Evolutionary conservation across 2,329 filamentous ascomycete species (phyloP), one percentile per base, ranked within the genome.

Genomic region (Dactylellina cionopaga): DNA sequence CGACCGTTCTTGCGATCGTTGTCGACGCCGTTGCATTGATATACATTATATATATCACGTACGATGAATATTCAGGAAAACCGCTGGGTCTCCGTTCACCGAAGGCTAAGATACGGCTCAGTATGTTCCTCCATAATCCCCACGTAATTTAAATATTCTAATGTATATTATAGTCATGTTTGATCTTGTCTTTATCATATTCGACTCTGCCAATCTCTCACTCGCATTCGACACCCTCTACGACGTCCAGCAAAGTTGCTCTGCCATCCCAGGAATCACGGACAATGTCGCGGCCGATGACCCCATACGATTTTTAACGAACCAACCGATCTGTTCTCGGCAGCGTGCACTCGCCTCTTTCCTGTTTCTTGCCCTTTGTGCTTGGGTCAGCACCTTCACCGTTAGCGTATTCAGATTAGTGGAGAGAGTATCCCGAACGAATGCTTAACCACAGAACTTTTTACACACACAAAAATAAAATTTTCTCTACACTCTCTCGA

Each of bases 171-270:
- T 63, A 77, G 91, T 98, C 71, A 87, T 99, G 60, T 86, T 96
- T 65, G 95, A 99, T 81, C 85, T 99, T 2, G 89, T 97, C 78
- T 99, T 99, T 80, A 96, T 99, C 78, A 93, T 98, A 41, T 96
- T 99, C 82, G 94, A 96, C 80, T 92, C 93, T 2, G 92, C 93
- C 55, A 98, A 96, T 81, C 86, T 96, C 24, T 91, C 92, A 39
- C 83, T 99, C 75, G 93, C 94, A 1, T 96, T 97, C 79, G 90
- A 92, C 79, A 90, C 92, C 6, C 83, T 97, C 59, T 89, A 84
- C 4, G 86, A 89, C 76, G 82, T 84, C 27, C 83, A 84, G 39
- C 89, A 88, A 79, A 81, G 83, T 33, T 92, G 79, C 49, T 84
- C 86, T 78, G 80, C 85, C 78, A 80, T 76, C 81, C 72, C 74